A percentile compares a stretch with the other conserved stretches of the same genome.
Conservation (phyloP, 345 rosid species). For the Bruguiera parviflora region DNA sequence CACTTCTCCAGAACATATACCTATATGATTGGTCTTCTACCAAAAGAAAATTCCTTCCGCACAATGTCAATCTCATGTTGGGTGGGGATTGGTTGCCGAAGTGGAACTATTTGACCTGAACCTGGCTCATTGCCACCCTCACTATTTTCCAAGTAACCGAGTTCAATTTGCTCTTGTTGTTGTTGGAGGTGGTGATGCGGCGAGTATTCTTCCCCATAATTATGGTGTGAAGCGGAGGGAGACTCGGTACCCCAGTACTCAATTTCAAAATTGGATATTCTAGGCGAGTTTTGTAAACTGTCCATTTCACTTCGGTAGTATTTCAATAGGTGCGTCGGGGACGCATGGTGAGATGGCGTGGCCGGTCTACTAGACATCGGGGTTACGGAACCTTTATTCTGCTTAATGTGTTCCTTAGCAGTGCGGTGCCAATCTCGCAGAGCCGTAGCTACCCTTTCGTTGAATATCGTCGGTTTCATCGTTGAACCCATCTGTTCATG, state of each 20-base stretch:
- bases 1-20: neutral
- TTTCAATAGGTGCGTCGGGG: slow-evolving; percentile 62
- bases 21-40: slow-evolving; percentile 15
- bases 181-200: slow-evolving; percentile 9
- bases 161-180: slow-evolving; percentile 1
- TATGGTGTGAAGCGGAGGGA: slow-evolving; percentile 25
- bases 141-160: neutral
- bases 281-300: slow-evolving; percentile 35
- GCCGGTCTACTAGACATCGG: slow-evolving; percentile 44
- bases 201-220: slow-evolving; percentile 23
- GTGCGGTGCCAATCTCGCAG: slow-evolving; percentile 36
- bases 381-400: slow-evolving; percentile 19
- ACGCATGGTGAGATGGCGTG: slow-evolving; percentile 55
- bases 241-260: slow-evolving; percentile 35
- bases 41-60: slow-evolving; percentile 40
- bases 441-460: slow-evolving; percentile 37
- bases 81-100: neutral
- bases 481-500: slow-evolving; percentile 36
- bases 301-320: slow-evolving; percentile 34
- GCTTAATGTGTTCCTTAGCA: slow-evolving; percentile 26
- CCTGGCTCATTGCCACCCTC: slow-evolving; percentile 9
- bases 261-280: slow-evolving; percentile 25
- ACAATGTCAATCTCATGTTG: slow-evolving; percentile 35
- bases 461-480: slow-evolving; percentile 40
- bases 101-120: slow-evolving; percentile 1